Evolutionary conservation across 2,329 filamentous ascomycete genomes (phyloP).

Genomic region (Talaromyces pinophilus): DNA sequence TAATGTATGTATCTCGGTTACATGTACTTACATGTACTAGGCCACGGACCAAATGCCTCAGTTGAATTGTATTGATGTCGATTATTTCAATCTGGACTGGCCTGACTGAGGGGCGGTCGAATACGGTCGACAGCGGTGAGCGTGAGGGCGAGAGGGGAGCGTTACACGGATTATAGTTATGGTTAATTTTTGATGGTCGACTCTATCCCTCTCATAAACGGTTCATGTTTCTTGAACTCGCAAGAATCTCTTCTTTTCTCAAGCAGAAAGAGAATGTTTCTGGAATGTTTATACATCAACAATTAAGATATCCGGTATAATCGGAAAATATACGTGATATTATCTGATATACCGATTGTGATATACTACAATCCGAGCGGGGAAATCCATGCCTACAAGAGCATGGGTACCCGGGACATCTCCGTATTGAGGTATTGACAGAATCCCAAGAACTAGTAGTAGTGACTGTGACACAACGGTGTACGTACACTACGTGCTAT

Average conservation of each 20-base stretch:
- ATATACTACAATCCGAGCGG: constrained; percentile 4
- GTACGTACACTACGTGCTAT: not conserved
- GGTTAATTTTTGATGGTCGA: constrained; percentile 11
- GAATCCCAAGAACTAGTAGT: not conserved
- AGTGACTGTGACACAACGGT: not conserved
- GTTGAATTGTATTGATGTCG: not conserved
- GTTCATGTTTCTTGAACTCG: not conserved
- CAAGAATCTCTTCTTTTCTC: not conserved
- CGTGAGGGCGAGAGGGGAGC: not conserved
- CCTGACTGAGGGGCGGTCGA: constrained; percentile 6
- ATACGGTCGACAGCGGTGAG: constrained; percentile 10
- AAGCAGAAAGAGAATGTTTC: not conserved
- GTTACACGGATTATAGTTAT: not conserved
- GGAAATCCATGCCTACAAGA: not conserved
- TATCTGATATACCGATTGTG: not conserved
- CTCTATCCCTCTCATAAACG: not conserved
- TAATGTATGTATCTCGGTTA: constrained; percentile 5
- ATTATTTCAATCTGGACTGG: constrained; percentile 22
- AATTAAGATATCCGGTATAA: not conserved
- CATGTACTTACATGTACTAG: not conserved
- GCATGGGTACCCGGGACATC: not conserved
- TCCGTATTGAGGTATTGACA: constrained; percentile 5
- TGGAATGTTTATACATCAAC: not conserved
- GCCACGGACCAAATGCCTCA: constrained; percentile 4
- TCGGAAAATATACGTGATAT: not conserved